Evolutionary conservation across 2,329 filamentous ascomycete genomes (phyloP).

Genomic region (Apiospora pterosperma): DNA sequence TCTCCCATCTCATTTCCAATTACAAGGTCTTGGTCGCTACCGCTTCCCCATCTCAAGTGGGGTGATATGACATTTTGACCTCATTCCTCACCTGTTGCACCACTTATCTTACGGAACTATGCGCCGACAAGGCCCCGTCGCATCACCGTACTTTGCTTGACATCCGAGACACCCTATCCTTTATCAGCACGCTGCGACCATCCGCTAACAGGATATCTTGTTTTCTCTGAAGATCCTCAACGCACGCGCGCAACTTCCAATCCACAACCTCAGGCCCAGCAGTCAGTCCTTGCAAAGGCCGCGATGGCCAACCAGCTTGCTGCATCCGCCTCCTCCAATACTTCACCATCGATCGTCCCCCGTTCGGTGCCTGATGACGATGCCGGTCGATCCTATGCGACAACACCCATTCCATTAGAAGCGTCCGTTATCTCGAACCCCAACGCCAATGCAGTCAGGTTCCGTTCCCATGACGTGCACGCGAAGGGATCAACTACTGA

Average conservation of each 20-base stretch:
- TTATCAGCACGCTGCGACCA: not conserved
- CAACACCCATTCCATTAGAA: conserved; percentile 6
- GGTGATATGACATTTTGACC: conserved; percentile 3
- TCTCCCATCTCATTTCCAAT: not conserved
- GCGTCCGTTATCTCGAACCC: conserved; percentile 7
- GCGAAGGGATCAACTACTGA: not conserved
- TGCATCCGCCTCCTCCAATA: conserved; percentile 10
- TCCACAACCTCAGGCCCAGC: conserved; percentile 3
- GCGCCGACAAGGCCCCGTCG: not conserved
- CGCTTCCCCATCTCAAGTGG: conserved; percentile 1
- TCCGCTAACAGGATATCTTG: not conserved
- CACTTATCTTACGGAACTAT: conserved; percentile 3
- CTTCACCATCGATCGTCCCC: conserved; percentile 17
- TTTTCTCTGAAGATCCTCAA: not conserved
- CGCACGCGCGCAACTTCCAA: conserved; percentile 1
- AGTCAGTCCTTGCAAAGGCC: conserved; percentile 11
- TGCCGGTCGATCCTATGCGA: conserved; percentile 5
- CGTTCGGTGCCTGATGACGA: conserved; percentile 18
- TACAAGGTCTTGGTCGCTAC: not conserved
- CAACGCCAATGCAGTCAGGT: not conserved
- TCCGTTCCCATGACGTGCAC: no score
- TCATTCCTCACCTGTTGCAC: conserved; percentile 1
- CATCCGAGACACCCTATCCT: not conserved
- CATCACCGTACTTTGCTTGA: not conserved
- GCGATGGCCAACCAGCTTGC: conserved; percentile 29